Base-by-base conservation (phyloP, 192 early-diverging fungal species). In the Diversispora eburnea region DNA sequence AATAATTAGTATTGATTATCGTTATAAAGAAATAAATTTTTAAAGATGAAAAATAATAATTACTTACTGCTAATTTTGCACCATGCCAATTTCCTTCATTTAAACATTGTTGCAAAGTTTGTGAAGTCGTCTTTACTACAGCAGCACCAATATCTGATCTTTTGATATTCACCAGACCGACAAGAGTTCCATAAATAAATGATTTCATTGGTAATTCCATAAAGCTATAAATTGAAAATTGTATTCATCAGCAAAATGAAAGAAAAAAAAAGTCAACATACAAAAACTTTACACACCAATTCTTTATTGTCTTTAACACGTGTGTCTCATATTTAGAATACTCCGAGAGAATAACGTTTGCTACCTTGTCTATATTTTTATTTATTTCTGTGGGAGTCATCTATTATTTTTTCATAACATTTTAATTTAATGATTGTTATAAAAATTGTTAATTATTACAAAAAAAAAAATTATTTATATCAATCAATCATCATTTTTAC, bases 151-250 rank as follows among this genome's bases (percentile, higher is more conserved):
- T 85, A 22, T 87, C 88, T 64, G 77, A 75, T 71, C 88, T 88
- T 70, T 87, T 85, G 4, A 88, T 87, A 70, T 97, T 97, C 41
- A 99, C 76, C 20, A 99, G 77, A 42, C 92, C 94, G 20, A 88
- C 86, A 39, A 97, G 80, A 33, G 92, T 91, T 62, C 89, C 92
- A 72, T 94, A 99, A 33, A 93, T 75, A 22, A 83, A 76, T 19
- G 87, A 83, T 64, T 94, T 95, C 71, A 88, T 85, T 7, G 93
- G 91, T 15, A 95, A 74, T 67, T 94, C 89, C 25, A 80, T 76
- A 6, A 93, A 83, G 80, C 92, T 88, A 73, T 48, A 63, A 52
- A 73, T 55, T 42, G 51, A 78, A 77, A 7, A 78, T 76, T n/a
- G 76, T 75, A 33, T 80, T 79, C 77, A 77, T 77, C 15, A 79